Evolutionary conservation across 192 early-diverging fungal species (phyloP).

Genomic region (Diversispora epigaea): DNA sequence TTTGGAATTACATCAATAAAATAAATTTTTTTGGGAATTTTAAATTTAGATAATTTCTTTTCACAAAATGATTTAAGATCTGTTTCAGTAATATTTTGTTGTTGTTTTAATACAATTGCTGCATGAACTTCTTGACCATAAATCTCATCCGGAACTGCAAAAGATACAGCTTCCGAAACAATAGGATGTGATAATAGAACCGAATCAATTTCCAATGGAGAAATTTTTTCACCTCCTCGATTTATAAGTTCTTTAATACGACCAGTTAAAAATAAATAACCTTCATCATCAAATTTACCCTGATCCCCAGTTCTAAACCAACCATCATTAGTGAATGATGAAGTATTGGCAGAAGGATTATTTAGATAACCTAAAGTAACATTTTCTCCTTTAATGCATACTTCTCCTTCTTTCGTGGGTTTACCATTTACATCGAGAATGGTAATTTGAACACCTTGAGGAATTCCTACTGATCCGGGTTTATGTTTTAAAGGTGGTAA

Average conservation of each 20-base stretch:
- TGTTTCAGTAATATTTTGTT: conserved; percentile 50
- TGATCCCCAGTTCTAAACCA: conserved; percentile 89
- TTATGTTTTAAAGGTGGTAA: conserved; percentile 67
- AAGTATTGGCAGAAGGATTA: conserved; percentile 63
- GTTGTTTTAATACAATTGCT: conserved; percentile 55
- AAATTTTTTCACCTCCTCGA: conserved; percentile 89
- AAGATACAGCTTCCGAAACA: conserved; percentile 73
- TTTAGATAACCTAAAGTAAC: conserved; percentile 78
- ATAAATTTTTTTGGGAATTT: conserved; percentile 71
- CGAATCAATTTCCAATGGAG: conserved; percentile 80
- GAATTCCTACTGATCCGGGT: conserved; percentile 76
- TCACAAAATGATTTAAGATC: conserved; percentile 51
- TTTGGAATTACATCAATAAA: conserved; percentile 63
- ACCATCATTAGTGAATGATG: conserved; percentile 59
- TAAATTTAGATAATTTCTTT: conserved; percentile 66
- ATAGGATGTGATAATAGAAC: conserved; percentile 66
- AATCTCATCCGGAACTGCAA: conserved; percentile 72
- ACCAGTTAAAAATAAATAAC: conserved; percentile 77
- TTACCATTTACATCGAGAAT: conserved; percentile 66
- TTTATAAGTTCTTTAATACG: conserved; percentile 91
- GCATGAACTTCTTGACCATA: conserved; percentile 85
- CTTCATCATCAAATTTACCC: conserved; percentile 74
- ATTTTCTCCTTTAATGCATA: conserved; percentile 81
- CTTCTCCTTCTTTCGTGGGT: conserved; percentile 63
- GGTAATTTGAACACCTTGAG: conserved; percentile 71